phyloP scores from a whole-genome alignment of 345 rosid species.

The Euphorbia pulcherrima region DNA sequence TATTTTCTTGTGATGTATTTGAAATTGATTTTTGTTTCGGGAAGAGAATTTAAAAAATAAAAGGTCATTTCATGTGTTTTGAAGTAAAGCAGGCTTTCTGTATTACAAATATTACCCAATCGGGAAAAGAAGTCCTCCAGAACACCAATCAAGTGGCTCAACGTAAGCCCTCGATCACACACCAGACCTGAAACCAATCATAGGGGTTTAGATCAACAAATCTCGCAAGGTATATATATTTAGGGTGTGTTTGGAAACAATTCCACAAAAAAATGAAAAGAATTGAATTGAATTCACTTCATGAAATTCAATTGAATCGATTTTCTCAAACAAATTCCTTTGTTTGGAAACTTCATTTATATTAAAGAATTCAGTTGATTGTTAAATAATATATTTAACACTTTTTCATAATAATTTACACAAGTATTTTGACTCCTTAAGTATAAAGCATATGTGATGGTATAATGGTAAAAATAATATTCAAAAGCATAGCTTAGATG shows the following conservation, averaged over 20 bases:
- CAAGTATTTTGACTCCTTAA: no score
- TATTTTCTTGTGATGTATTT: not conserved
- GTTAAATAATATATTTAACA: no score
- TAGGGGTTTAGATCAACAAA: conserved; percentile 9
- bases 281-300: not conserved
- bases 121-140: conserved; percentile 84
- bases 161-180: conserved; percentile 89
- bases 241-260: no score
- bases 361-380: no score
- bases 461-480: no score
- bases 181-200: conserved; percentile 61
- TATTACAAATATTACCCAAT: conserved; percentile 44
- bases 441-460: no score
- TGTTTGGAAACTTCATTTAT: no score
- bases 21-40: not conserved
- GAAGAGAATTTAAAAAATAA: not conserved
- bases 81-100: conserved; percentile 9
- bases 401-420: no score
- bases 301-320: not conserved
- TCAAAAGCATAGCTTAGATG: no score
- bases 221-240: not conserved
- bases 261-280: no score
- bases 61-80: not conserved
- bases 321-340: no score
- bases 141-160: conserved; percentile 87